These are phyloP conservation scores for Huntiella bhutanensis DNA, from an alignment of 2,329 filamentous ascomycete genomes.

Conservation along the genomic window DNA sequence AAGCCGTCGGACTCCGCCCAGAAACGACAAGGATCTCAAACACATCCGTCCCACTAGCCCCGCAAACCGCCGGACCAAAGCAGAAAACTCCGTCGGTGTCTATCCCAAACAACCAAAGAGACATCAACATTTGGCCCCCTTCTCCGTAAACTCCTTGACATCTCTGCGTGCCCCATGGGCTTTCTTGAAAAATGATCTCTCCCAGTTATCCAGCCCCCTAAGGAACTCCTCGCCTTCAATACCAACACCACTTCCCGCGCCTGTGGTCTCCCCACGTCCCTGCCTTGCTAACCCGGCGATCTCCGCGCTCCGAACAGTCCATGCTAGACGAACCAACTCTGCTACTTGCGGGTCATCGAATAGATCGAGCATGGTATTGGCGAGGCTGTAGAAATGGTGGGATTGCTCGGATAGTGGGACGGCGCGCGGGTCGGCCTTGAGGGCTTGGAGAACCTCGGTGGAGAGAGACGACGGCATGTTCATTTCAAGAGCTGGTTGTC, in stretches of 20 bases:
- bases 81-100: too few relatives aligned
- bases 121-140: constrained; percentile 21
- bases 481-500: constrained; percentile 47
- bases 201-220: constrained; percentile 74
- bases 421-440: constrained; percentile 75
- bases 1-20: too few relatives aligned
- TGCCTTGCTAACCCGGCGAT: constrained; percentile 83
- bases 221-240: constrained; percentile 60
- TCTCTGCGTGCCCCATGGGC: constrained; percentile 57
- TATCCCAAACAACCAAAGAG: too few relatives aligned
- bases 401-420: constrained; percentile 71
- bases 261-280: constrained; percentile 38
- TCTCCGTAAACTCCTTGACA: constrained; percentile 51
- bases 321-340: constrained; percentile 56
- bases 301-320: constrained; percentile 61
- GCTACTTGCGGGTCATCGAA: constrained; percentile 70
- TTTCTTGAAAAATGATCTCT: constrained; percentile 55
- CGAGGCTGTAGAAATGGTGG: constrained; percentile 74
- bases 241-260: constrained; percentile 16
- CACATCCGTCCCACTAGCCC: too few relatives aligned
- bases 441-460: constrained; percentile 63
- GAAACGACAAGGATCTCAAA: too few relatives aligned
- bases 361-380: constrained; percentile 68
- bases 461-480: constrained; percentile 65
- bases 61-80: too few relatives aligned